Percentiles rank a stretch among this genome's conserved stretches.
Evolutionary conservation across 116 monocot species (phyloP).

Genomic region (Dioscorea cayenensis): DNA sequence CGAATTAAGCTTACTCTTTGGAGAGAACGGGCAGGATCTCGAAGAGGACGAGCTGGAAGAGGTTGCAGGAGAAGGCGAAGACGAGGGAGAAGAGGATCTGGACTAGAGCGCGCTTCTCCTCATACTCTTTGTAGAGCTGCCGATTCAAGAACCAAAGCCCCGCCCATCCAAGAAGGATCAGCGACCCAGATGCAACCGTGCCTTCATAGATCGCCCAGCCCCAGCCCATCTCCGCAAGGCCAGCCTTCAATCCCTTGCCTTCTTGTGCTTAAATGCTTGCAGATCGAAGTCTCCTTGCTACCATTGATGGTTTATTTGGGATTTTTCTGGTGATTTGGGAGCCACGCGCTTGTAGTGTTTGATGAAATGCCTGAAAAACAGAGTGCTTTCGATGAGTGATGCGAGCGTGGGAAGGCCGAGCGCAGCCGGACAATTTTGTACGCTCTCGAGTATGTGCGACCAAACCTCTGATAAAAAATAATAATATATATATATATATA

Average conservation of each 20-base stretch:
- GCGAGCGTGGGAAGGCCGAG: no score
- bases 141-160: slow-evolving; percentile 96
- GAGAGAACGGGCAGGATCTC: slow-evolving; percentile 94
- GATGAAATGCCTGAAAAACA: not conserved
- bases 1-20: slow-evolving; percentile 52
- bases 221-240: slow-evolving; percentile 39
- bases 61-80: slow-evolving; percentile 97
- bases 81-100: slow-evolving; percentile 95
- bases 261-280: not conserved
- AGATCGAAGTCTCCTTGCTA: not conserved
- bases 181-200: slow-evolving; percentile 45
- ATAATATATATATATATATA: no score
- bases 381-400: not conserved
- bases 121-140: slow-evolving; percentile 92
- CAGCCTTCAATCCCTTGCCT: not conserved
- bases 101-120: slow-evolving; percentile 92
- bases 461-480: no score
- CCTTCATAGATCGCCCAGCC: slow-evolving; percentile 67
- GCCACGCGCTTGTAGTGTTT: not conserved
- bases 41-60: slow-evolving; percentile 94
- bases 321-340: not conserved
- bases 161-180: slow-evolving; percentile 74
- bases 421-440: not conserved
- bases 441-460: no score
- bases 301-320: not conserved